Evolutionary conservation across 139 green algal species (phyloP).

Genomic region (Tetraselmis striata): DNA sequence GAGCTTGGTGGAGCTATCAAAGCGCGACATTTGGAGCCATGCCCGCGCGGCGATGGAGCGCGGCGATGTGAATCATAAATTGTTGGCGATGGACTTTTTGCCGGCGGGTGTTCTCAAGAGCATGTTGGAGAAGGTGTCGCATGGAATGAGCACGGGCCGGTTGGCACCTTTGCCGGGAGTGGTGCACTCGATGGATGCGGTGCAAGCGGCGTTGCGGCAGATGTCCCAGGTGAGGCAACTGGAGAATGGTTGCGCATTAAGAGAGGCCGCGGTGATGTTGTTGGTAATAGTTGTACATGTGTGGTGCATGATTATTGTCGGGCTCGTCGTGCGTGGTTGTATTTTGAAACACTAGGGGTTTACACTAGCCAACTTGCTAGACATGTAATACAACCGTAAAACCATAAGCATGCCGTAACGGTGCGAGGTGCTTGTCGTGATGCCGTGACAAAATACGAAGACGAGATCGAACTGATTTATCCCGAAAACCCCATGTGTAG

Average conservation of each 20-base stretch:
- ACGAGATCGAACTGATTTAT: too few relatives aligned
- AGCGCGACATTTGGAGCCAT: conserved; percentile 79
- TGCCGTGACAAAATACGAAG: too few relatives aligned
- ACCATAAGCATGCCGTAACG: neutral
- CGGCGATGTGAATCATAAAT: conserved; percentile 59
- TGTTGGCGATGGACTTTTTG: conserved; percentile 85
- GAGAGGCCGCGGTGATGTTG: too few relatives aligned
- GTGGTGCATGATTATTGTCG: too few relatives aligned
- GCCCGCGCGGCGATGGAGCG: conserved; percentile 43
- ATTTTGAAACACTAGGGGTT: neutral
- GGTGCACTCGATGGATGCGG: conserved; percentile 1
- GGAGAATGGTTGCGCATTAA: too few relatives aligned
- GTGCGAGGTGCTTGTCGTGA: neutral
- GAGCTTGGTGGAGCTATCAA: conserved; percentile 76
- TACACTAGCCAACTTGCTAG: neutral
- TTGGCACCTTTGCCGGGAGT: neutral
- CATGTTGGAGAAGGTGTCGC: neutral
- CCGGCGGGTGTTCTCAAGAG: conserved; percentile 19
- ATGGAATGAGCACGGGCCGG: neutral
- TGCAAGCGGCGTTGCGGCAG: neutral
- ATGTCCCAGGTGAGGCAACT: conserved; percentile 5
- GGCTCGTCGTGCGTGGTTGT: too few relatives aligned
- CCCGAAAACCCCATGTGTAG: too few relatives aligned
- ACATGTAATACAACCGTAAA: neutral
- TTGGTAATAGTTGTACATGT: too few relatives aligned